Evolutionary conservation across 805 yeast species (phyloP).

Genomic region (Candida alai): DNA sequence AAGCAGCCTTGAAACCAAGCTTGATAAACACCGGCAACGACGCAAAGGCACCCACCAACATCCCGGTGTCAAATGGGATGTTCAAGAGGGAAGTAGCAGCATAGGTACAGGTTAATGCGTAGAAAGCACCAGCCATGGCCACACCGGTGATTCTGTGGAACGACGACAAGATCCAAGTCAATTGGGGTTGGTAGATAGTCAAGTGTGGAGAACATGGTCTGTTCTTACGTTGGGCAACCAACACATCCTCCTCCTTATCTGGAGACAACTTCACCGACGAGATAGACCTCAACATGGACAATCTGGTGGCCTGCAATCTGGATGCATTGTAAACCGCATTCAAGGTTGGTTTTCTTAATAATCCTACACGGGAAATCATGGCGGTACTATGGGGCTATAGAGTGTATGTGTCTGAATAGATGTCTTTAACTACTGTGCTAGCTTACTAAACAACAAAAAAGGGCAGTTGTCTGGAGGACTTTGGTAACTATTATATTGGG

Average conservation of each 20-base stretch:
- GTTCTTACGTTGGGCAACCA: conserved; percentile 76
- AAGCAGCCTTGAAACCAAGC: conserved; percentile 59
- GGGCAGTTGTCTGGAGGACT: no score
- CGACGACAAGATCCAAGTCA: conserved; percentile 77
- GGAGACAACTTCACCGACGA: conserved; percentile 47
- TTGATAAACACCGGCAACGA: conserved; percentile 64
- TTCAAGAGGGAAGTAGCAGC: conserved; percentile 58
- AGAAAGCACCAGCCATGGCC: conserved; percentile 72
- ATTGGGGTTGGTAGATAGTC: conserved; percentile 84
- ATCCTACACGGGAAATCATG: conserved; percentile 33
- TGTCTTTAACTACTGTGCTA: no score
- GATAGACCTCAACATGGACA: conserved; percentile 17
- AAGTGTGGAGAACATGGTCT: conserved; percentile 93
- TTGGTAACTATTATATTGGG: no score
- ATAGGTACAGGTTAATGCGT: conserved; percentile 70
- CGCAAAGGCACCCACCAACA: conserved; percentile 52
- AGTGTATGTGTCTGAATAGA: no score
- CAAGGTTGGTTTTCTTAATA: conserved; percentile 18
- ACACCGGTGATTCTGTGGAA: conserved; percentile 89
- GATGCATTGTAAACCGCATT: conserved; percentile 9
- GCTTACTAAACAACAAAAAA: no score
- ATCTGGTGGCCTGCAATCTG: conserved; percentile 8
- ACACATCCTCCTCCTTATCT: conserved; percentile 62
- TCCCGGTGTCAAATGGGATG: conserved; percentile 56
- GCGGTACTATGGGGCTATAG: no score